Evolutionary conservation across 148 eudicot genomes (phyloP).

Genomic region (Camellia lanceoleosa): DNA sequence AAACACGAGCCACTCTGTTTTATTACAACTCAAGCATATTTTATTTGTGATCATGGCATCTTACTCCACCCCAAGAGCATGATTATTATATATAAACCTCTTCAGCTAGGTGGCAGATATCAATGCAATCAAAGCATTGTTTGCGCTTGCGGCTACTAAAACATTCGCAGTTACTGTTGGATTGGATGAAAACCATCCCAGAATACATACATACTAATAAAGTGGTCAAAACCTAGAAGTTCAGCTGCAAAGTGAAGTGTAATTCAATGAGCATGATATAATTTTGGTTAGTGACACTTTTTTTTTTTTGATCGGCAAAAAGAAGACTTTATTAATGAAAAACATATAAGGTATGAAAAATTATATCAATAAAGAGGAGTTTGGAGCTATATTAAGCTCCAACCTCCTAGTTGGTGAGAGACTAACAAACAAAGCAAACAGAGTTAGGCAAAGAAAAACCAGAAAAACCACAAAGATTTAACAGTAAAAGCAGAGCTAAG

Average conservation of each 20-base stretch:
- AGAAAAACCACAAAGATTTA: too few species aligned
- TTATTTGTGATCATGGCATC: background rate
- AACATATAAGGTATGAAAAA: too few species aligned
- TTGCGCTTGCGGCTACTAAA: conserved; percentile 2
- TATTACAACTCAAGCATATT: background rate
- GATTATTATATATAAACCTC: background rate
- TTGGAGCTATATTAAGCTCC: too few species aligned
- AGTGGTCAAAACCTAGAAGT: conserved; percentile 30
- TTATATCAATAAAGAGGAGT: too few species aligned
- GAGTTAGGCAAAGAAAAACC: background rate
- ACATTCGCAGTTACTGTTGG: background rate
- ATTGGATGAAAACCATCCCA: conserved; percentile 24
- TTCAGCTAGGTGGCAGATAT: conserved; percentile 9
- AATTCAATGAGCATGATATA: background rate
- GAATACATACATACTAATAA: background rate
- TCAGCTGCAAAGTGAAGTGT: conserved; percentile 20
- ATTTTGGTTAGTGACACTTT: too few species aligned
- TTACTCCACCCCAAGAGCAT: background rate
- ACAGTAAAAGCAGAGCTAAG: too few species aligned
- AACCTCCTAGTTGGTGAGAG: too few species aligned
- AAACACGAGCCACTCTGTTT: background rate
- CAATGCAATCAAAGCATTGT: conserved; percentile 3
- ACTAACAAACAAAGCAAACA: too few species aligned
- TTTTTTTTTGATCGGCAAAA: too few species aligned
- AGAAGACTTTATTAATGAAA: too few species aligned